phyloP scores from a whole-genome alignment of 2,329 filamentous ascomycete species.

The Cadophora malorum region DNA sequence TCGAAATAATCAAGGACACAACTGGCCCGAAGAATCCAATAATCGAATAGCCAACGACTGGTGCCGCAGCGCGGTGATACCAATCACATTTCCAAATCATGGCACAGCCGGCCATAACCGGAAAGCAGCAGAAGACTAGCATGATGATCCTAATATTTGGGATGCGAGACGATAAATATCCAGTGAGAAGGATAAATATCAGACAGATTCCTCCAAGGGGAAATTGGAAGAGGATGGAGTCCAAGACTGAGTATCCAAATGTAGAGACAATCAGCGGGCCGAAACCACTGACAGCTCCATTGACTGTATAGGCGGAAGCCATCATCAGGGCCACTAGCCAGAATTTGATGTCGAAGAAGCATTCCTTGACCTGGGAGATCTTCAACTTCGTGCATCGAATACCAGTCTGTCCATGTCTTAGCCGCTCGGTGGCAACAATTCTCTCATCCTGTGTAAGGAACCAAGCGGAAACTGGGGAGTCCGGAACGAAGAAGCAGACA shows the following conservation, averaged over 20 bases:
- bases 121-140: conserved; percentile 70
- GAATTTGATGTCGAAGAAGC: conserved; percentile 63
- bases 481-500: conserved; percentile 69
- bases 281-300: conserved; percentile 74
- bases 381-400: conserved; percentile 68
- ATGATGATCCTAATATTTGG: conserved; percentile 70
- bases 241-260: conserved; percentile 68
- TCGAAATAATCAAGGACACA: conserved; percentile 64
- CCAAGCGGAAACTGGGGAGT: conserved; percentile 71
- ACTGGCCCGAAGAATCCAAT: conserved; percentile 77
- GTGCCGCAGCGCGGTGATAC: conserved; percentile 68
- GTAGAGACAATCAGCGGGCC: conserved; percentile 75
- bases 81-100: conserved; percentile 75
- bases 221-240: conserved; percentile 76
- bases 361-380: conserved; percentile 62
- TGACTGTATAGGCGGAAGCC: conserved; percentile 73
- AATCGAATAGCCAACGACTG: conserved; percentile 74
- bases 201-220: conserved; percentile 74
- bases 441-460: conserved; percentile 69
- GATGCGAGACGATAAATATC: conserved; percentile 65
- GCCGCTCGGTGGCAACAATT: conserved; percentile 67
- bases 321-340: conserved; percentile 72
- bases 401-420: conserved; percentile 68
- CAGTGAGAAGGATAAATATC: conserved; percentile 69
- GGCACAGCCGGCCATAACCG: conserved; percentile 75